Evolutionary conservation across 1,284 basidiomycete species (phyloP), one percentile per base, ranked within the genome.

Genomic region (Leccinum fallax): DNA sequence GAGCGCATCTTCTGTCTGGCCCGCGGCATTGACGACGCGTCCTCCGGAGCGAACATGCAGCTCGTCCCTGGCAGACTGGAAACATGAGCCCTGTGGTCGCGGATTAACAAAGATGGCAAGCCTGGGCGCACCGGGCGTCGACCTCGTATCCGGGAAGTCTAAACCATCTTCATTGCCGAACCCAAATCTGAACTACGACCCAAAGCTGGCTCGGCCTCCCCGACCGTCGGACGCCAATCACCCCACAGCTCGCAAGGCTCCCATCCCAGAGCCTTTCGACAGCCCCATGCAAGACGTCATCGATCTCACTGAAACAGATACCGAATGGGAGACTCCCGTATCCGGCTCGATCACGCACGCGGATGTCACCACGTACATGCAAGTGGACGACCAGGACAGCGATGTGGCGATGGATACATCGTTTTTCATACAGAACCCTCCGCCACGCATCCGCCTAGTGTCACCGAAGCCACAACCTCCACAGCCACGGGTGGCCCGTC

Each of bases 221-320:
- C 53, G 40, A 24, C 16, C 57, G 2, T 38, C 61, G 26, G 60
- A 53, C 9, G 16, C 30, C 3, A 43, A 32, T 32, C 30, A 15
- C n/a, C 0, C 53, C 52, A n/a, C 24, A 26, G 10, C 19, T 48
- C 46, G 46, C 13, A 48, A 24, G 46, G 11, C 46, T 48, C 7
- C 51, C 30, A 16, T 43, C 40, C 49, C 40, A 24, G 32, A 60
- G 21, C 21, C 11, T n/a, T 15, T 30, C 0, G 66, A 67, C 28
- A 62, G 40, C 24, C 10, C 34, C 1, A 69, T 73, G 64, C 63
- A 67, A 49, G 63, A 63, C 6, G 46, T 61, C 57, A 55, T 63
- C 16, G 69, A 74, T 54, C 70, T 73, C 58, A 66, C 57, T 2
- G 65, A 56, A 28, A 64, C 67, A 5, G 68, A 73, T 26, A 62